Conservation (phyloP, 2,329 filamentous ascomycete genomes). For the Penicillium sp. region DNA sequence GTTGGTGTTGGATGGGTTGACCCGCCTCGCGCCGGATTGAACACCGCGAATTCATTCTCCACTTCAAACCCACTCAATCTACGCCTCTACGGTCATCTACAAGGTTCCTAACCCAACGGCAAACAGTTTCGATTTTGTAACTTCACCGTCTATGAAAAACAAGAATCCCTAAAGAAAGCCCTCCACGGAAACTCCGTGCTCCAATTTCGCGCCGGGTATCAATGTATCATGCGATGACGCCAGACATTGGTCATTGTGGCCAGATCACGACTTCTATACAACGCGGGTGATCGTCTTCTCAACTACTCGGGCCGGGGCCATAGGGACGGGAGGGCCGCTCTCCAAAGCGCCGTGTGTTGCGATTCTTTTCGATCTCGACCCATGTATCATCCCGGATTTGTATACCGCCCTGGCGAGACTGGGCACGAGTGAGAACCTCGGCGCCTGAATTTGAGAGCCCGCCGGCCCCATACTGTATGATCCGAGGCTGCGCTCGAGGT, state of each 20-base stretch:
- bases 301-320: background rate
- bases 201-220: background rate
- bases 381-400: background rate
- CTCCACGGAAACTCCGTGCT: background rate
- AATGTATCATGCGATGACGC: background rate
- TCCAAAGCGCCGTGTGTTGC: background rate
- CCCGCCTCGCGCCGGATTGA: background rate
- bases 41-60: background rate
- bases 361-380: background rate
- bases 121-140: background rate
- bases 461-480: background rate
- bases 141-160: background rate
- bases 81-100: background rate
- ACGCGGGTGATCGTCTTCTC: background rate
- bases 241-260: background rate
- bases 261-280: background rate
- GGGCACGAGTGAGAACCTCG: background rate
- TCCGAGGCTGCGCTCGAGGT: background rate
- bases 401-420: background rate
- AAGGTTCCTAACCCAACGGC: background rate
- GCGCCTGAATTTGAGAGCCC: background rate
- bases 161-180: background rate
- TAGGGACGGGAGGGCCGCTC: background rate
- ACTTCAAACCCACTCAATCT: background rate
- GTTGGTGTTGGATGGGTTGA: background rate